Evolutionary conservation across 345 rosid genomes (phyloP).

Genomic region (rapeseed (Brassica napus)): DNA sequence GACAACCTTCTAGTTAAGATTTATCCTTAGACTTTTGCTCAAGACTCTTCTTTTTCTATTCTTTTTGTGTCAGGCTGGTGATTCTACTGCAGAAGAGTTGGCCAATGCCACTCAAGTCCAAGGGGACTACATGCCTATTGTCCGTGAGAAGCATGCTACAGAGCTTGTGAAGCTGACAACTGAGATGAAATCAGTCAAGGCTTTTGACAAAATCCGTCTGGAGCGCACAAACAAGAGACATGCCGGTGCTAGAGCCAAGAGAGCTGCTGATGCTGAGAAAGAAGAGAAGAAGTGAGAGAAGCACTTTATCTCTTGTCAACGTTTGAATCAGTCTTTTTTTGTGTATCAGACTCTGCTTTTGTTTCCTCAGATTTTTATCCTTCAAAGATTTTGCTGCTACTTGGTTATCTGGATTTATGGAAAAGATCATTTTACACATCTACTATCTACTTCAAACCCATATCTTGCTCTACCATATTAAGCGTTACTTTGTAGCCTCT

Average conservation of each 20-base stretch:
- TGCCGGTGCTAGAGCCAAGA: conserved; percentile 71
- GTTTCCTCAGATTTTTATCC: neutral
- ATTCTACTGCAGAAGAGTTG: conserved; percentile 76
- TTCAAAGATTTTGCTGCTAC: conserved; percentile 7
- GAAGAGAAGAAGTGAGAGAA: conserved; percentile 80
- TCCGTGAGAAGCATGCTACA: conserved; percentile 60
- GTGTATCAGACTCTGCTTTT: conserved; percentile 29
- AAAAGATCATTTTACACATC: neutral
- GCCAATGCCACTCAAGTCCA: conserved; percentile 84
- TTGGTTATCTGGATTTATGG: conserved; percentile 20
- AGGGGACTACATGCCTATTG: conserved; percentile 67
- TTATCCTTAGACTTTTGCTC: neutral
- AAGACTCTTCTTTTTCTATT: neutral
- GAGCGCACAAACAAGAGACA: conserved; percentile 67
- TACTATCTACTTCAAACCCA: neutral
- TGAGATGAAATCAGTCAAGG: conserved; percentile 79
- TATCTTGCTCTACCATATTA: neutral
- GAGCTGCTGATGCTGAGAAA: conserved; percentile 90
- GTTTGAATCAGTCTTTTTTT: conserved; percentile 10
- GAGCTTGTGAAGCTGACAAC: conserved; percentile 76
- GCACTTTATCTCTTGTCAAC: conserved; percentile 10
- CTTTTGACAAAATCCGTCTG: conserved; percentile 66
- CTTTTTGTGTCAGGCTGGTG: conserved; percentile 64
- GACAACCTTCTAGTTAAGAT: too few species aligned
- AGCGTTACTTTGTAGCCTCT: too few species aligned